These are phyloP conservation scores for Corynascus novoguineensis DNA, from an alignment of 495 filamentous ascomycete genomes.

Conservation along the genomic window DNA sequence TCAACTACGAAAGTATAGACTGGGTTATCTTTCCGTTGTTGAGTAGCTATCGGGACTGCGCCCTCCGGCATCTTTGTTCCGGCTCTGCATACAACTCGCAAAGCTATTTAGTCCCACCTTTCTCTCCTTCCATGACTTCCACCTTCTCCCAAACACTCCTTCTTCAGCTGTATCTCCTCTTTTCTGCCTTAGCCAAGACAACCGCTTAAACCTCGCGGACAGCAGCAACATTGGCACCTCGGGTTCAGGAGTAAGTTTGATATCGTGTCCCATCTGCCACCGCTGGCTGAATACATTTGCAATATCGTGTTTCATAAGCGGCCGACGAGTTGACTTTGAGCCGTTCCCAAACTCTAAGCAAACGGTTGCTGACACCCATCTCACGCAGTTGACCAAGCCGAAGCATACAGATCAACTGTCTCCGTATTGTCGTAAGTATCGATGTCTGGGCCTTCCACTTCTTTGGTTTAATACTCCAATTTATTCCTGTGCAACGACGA, in stretches of 20 bases:
- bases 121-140: not conserved
- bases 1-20: not conserved
- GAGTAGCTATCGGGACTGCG: not conserved
- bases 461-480: not conserved
- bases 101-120: not conserved
- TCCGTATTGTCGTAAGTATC: not conserved
- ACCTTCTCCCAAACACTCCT: not conserved
- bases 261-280: not conserved
- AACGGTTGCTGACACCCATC: not conserved
- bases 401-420: not conserved
- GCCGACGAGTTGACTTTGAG: not conserved
- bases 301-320: not conserved
- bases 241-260: not conserved
- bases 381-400: not conserved
- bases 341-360: too few relatives aligned
- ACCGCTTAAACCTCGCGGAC: not conserved
- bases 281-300: not conserved
- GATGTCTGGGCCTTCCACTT: not conserved
- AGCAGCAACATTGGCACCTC: not conserved
- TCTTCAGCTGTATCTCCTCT: not conserved
- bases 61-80: not conserved
- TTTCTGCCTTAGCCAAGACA: not conserved
- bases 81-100: not conserved
- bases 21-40: not conserved
- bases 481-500: not conserved